Evolutionary conservation across 805 yeast genomes (phyloP).

Genomic region (Saturnispora gosingensis): DNA sequence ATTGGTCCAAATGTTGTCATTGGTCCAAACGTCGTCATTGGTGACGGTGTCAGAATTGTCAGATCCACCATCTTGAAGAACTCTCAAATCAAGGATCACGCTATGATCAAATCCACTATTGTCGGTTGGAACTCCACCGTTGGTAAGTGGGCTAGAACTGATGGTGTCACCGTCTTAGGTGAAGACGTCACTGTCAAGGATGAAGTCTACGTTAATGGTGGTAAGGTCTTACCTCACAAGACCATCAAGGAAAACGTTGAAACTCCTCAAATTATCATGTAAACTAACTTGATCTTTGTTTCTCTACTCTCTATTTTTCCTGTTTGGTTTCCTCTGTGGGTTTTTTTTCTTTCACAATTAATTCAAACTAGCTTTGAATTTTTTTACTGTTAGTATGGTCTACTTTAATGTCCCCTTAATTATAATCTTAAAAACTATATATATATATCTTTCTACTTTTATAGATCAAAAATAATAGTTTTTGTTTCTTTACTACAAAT

Average conservation of each 20-base stretch:
- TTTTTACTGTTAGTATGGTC: not conserved
- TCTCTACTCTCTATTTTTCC: not conserved
- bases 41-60: slow-evolving; percentile 97
- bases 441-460: not conserved
- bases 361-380: not conserved
- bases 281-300: slow-evolving; percentile 20
- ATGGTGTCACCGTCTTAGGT: slow-evolving; percentile 95
- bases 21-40: slow-evolving; percentile 93
- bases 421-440: too few relatives aligned
- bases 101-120: slow-evolving; percentile 94
- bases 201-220: slow-evolving; percentile 98
- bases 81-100: slow-evolving; percentile 92
- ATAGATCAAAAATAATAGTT: not conserved
- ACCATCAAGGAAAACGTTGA: slow-evolving; percentile 93
- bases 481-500: not conserved
- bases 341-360: not conserved
- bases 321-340: not conserved
- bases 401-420: not conserved
- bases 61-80: slow-evolving; percentile 88
- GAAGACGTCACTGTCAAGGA: slow-evolving; percentile 98
- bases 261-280: slow-evolving; percentile 97
- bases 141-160: slow-evolving; percentile 98
- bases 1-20: slow-evolving; percentile 97
- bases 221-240: slow-evolving; percentile 98
- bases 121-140: slow-evolving; percentile 99